Base-by-base conservation (phyloP, 163 green algal genomes). In the Chlamydomonas reinhardtii region DNA sequence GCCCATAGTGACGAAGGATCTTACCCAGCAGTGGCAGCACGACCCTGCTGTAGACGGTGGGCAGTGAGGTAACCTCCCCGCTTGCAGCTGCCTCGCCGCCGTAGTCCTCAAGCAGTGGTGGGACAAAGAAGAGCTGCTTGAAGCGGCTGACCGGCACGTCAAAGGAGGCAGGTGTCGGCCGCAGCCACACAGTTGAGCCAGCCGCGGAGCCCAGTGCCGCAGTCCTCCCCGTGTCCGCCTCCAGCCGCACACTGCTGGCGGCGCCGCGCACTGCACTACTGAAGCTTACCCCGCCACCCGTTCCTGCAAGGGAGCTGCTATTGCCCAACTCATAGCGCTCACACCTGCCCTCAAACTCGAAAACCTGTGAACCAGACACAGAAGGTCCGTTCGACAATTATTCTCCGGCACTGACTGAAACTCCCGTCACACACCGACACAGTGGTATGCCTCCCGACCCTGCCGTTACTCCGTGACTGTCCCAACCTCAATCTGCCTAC, bases 51-150 rank as follows among this genome's bases (percentile, higher is more conserved):
- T 93, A 84, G 37, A 92, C 64, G 32, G 0, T 34, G 0, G 82
- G 75, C 31, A 31, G n/a, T 31, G 32, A 22, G 66, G 14, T 16
- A 43, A 4, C 76, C 22, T 2, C 59, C 25, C 15, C 54, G 25
- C 68, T 74, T 59, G 82, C 76, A n/a, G 29, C 29, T 29, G 4
- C 66, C 34, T n/a, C 76, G 27, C 1, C 37, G 29, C 31, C 43
- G 76, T 19, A 56, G 11, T 78, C 74, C 29, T 43, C 48, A 24
- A 24, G 25, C 27, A 25, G 31, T 16, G 85, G 84, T 16, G 82
- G 74, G 12, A 89, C 66, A 69, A 94, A 94, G 76, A 92, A 92
- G 56, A 87, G 71, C 80, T 88, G 81, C n/a, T 32, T 90, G 91
- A 94, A 94, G 31, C 66, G 54, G 19, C 66, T 39, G 27, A 75